phyloP scores from a whole-genome alignment of 306 rosid species.

The Trifolium subterraneum region DNA sequence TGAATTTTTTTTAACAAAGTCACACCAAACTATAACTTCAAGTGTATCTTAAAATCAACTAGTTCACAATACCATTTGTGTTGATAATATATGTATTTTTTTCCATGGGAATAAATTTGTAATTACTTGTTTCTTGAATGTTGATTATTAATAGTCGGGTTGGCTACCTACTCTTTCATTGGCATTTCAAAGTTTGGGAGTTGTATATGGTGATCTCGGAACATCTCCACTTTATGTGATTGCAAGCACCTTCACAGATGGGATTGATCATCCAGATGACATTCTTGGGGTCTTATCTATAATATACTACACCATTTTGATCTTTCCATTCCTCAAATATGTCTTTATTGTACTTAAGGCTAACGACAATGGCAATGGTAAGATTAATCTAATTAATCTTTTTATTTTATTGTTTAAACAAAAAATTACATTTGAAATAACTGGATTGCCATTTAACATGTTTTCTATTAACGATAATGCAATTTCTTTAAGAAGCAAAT shows the following conservation, averaged over 20 bases:
- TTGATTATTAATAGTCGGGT: neutral
- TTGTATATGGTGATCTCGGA: constrained; percentile 37
- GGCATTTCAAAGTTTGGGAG: constrained; percentile 33
- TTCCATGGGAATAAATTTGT: neutral
- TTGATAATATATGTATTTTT: too few relatives aligned
- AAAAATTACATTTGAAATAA: too few relatives aligned
- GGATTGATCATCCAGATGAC: neutral
- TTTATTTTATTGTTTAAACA: too few relatives aligned
- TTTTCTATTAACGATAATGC: too few relatives aligned
- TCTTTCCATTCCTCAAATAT: constrained; percentile 4
- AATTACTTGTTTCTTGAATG: neutral
- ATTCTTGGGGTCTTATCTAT: constrained; percentile 23
- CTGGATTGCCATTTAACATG: too few relatives aligned
- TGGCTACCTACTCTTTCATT: neutral
- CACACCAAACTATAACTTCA: too few relatives aligned
- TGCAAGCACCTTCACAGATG: neutral
- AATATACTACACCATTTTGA: constrained; percentile 1
- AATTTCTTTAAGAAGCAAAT: too few relatives aligned
- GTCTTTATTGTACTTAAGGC: neutral
- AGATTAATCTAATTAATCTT: too few relatives aligned
- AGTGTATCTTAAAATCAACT: too few relatives aligned
- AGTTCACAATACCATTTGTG: too few relatives aligned
- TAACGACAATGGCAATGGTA: constrained; percentile 36
- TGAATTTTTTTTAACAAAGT: too few relatives aligned
- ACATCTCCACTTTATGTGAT: constrained; percentile 30